A percentile compares a stretch with the other conserved stretches of the same genome.
phyloP scores from a whole-genome alignment of 257 asterid species.

The Solanum virginianum region DNA sequence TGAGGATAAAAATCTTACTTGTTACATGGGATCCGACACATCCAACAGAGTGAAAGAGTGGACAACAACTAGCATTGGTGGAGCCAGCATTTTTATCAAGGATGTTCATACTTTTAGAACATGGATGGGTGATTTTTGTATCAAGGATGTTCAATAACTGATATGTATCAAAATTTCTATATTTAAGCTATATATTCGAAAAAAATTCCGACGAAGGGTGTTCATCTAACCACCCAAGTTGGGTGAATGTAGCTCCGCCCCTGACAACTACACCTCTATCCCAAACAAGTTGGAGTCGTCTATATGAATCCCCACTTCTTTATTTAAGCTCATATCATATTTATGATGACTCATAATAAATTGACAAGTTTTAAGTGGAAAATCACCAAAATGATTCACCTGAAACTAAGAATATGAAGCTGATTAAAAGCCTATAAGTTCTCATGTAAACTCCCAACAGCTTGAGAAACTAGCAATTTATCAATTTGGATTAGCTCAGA shows the following conservation, averaged over 20 bases:
- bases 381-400: not conserved
- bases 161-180: too few relatives aligned
- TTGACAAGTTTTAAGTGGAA: not conserved
- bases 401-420: not conserved
- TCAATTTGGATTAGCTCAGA: not conserved
- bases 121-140: too few relatives aligned
- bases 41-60: not conserved
- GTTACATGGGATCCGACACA: too few relatives aligned
- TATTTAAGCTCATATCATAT: not conserved
- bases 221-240: too few relatives aligned
- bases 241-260: too few relatives aligned
- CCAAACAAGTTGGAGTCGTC: not conserved
- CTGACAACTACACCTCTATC: too few relatives aligned
- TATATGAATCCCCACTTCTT: not conserved
- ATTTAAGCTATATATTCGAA: too few relatives aligned
- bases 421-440: not conserved
- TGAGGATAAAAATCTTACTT: not conserved
- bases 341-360: not conserved
- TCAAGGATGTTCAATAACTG: too few relatives aligned
- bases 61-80: too few relatives aligned
- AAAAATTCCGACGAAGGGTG: too few relatives aligned
- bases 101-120: too few relatives aligned
- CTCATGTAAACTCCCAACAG: not conserved
- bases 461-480: not conserved
- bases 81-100: too few relatives aligned